A percentile compares a stretch with the other conserved stretches of the same genome.
phyloP scores from a whole-genome alignment of 768 basidiomycete genomes.

The Suillus sp. region DNA sequence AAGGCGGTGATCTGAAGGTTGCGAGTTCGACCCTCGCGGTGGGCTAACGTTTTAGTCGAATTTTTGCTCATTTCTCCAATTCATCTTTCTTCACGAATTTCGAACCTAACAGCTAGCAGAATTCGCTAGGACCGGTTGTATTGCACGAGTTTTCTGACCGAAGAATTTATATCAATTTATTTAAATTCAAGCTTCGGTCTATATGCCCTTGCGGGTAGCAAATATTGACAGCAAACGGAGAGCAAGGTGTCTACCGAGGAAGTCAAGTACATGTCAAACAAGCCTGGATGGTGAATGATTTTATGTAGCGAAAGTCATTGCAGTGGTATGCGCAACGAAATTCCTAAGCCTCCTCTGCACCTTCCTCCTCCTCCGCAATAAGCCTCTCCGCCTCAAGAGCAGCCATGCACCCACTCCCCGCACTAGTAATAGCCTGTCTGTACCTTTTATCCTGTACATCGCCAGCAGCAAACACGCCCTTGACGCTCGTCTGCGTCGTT shows the following conservation, averaged over 20 bases:
- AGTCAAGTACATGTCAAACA: neutral
- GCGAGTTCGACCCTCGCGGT: constrained; percentile 68
- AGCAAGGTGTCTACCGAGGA: neutral
- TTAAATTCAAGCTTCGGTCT: neutral
- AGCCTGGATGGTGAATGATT: neutral
- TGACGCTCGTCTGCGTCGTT: constrained; percentile 91
- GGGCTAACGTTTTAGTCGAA: constrained; percentile 40
- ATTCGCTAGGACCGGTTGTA: neutral
- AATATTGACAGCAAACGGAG: neutral
- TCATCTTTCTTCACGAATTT: neutral
- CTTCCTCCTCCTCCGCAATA: constrained; percentile 85
- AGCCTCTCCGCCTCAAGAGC: constrained; percentile 93
- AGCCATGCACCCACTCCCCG: constrained; percentile 95
- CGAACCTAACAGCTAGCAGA: neutral
- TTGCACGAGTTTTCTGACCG: neutral
- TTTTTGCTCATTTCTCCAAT: neutral
- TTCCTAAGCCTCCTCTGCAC: constrained; percentile 35
- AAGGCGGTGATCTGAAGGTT: constrained; percentile 50
- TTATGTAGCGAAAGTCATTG: neutral
- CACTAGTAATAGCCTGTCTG: constrained; percentile 93
- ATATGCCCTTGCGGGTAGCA: neutral
- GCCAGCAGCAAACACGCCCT: constrained; percentile 96
- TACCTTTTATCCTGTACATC: constrained; percentile 98
- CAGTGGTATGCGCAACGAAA: neutral
- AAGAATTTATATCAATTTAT: neutral